phyloP scores from a whole-genome alignment of 768 basidiomycete genomes.

The Boletus sp. region DNA sequence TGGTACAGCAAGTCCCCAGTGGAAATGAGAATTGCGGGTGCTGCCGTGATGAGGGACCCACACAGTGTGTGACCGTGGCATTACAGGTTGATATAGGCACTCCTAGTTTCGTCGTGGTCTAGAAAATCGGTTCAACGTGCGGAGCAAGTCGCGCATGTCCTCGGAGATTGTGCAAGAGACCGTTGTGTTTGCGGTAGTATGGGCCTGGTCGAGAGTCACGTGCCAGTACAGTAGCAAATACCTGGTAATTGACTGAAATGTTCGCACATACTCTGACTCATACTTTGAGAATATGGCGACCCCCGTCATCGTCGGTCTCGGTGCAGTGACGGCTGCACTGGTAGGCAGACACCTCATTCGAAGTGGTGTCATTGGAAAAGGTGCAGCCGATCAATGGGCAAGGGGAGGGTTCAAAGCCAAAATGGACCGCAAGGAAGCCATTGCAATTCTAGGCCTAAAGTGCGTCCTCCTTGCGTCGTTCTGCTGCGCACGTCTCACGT shows the following conservation, averaged over 20 bases:
- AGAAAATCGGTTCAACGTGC: neutral
- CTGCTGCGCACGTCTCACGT: conserved; percentile 1
- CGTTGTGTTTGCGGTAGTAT: no score
- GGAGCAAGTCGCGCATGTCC: no score
- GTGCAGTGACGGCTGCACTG: conserved; percentile 73
- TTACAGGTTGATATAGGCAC: no score
- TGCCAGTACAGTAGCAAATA: neutral
- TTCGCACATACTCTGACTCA: no score
- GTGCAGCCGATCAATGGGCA: conserved; percentile 76
- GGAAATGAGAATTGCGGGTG: neutral
- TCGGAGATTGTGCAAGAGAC: no score
- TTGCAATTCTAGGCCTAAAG: conserved; percentile 90
- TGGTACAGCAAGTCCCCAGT: conserved; percentile 14
- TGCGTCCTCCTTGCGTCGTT: conserved; percentile 39
- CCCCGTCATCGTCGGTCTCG: conserved; percentile 71
- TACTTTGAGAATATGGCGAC: conserved; percentile 58
- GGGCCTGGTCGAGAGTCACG: no score
- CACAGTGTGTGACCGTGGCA: neutral
- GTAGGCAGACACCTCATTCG: conserved; percentile 66
- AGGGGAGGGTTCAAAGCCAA: conserved; percentile 82
- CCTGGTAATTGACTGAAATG: no score
- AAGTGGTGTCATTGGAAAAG: conserved; percentile 53
- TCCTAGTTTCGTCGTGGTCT: neutral
- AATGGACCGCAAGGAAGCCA: conserved; percentile 89
- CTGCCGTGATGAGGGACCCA: neutral